Percentiles rank a stretch among this genome's conserved stretches.
Conservation (phyloP, 2,329 filamentous ascomycete species). For the Tolypocladium pustulatum region DNA sequence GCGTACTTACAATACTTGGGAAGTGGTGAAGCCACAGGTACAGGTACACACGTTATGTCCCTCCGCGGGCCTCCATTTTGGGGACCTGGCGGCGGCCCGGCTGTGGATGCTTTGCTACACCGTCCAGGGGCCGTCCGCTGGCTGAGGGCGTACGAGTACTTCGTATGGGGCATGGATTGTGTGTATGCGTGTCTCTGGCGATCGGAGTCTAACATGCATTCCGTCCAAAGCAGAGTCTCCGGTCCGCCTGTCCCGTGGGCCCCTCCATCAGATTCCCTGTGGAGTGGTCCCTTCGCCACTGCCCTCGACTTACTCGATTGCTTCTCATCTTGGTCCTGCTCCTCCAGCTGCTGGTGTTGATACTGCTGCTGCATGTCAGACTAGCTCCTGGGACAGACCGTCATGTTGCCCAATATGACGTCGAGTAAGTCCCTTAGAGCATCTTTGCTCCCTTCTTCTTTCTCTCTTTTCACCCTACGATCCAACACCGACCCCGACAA, state of each 20-base stretch:
- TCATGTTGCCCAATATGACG: slow-evolving; percentile 30
- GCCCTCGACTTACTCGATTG: neutral
- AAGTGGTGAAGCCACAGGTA: neutral
- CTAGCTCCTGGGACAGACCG: slow-evolving; percentile 14
- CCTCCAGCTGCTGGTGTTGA: neutral
- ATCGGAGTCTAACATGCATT: neutral
- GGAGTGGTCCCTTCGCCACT: neutral
- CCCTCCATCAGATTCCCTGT: neutral
- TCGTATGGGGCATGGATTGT: neutral
- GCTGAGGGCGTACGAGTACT: neutral
- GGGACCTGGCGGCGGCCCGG: neutral
- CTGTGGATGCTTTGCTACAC: neutral
- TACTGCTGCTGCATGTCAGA: slow-evolving; percentile 14
- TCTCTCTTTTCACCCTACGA: slow-evolving; percentile 23
- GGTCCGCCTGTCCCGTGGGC: neutral
- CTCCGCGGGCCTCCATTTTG: neutral
- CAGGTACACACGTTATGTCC: neutral
- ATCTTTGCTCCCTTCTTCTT: slow-evolving; percentile 23
- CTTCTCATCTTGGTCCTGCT: neutral
- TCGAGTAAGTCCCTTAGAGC: slow-evolving; percentile 34
- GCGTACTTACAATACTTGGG: neutral
- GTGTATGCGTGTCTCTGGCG: neutral
- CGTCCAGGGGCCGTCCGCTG: neutral
- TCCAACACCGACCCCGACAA: slow-evolving; percentile 17
- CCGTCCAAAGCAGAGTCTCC: neutral